Conservation (phyloP, 108 stramenopile genomes). For the Schizochytrium sp. region DNA sequence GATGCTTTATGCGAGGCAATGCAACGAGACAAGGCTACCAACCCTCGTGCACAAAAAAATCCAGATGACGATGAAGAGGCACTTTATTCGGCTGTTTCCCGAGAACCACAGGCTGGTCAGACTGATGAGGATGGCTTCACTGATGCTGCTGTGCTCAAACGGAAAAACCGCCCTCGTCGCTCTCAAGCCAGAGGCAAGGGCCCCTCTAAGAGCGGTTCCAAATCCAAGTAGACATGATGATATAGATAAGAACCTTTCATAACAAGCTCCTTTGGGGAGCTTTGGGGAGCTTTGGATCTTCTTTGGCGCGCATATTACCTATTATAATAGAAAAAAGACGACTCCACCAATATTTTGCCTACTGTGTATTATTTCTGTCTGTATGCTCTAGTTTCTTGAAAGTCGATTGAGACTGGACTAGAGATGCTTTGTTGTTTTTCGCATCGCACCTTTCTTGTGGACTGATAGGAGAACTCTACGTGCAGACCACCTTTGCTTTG, state of each 20-base stretch:
- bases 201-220: neutral
- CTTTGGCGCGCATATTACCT: no score
- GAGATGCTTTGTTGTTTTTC: no score
- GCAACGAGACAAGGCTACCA: conserved; percentile 81
- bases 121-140: conserved; percentile 22
- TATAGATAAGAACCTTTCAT: no score
- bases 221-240: neutral
- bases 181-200: neutral
- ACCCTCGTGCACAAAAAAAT: conserved; percentile 78
- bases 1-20: conserved; percentile 90
- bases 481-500: no score
- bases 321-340: no score
- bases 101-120: neutral
- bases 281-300: neutral
- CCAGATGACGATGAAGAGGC: conserved; percentile 83
- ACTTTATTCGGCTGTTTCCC: conserved; percentile 31
- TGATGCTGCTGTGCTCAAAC: conserved; percentile 9
- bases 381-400: no score
- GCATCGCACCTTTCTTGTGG: no score
- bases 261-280: neutral
- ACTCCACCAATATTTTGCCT: no score
- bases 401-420: no score
- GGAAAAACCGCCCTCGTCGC: neutral
- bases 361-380: no score
- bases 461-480: no score